Base-by-base conservation (phyloP, 2,329 filamentous ascomycete species). In the Scytalidium sp. region DNA sequence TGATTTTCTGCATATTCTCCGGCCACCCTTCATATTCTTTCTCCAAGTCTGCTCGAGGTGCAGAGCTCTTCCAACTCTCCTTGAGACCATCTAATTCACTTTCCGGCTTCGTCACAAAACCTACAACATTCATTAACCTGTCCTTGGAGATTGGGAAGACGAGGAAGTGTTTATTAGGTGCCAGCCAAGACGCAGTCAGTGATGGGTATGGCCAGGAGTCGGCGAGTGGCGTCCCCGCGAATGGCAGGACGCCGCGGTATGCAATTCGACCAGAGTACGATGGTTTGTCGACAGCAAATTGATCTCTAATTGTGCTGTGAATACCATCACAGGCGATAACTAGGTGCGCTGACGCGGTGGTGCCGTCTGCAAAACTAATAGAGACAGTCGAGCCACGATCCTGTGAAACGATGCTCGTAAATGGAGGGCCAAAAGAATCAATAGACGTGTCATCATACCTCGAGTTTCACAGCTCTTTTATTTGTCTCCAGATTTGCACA, bases 51-150 rank as follows among this genome's bases (percentile, higher is more conserved):
- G 56, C 49, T 40, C 49, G 52, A 20, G 63, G 53, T 25, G 62
- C 65, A 1, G 59, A 55, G 19, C 50, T 54, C 5, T 62, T 67
- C 68, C 67, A 70, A 50, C 64, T 67, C 53, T 71, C 68, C 43
- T 60, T 57, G 15, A 65, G 53, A 45, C 66, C 64, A 15, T 49
- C 57, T 6, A 67, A 48, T 17, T 64, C 58, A 15, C 63, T 60
- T 47, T 65, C 60, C 9, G 56, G 51, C 32, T 61, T 62, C 15
- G 62, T 62, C 3, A 66, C 60, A 45, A 68, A 70, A 1, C 60
- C 67, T 1, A 70, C 67, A 41, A 70, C 58, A 50, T 68, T 70
- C 19, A 70, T 54, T n/a, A 54, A 50, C 49, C 60, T 59, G 56
- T 68, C 66, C 7, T 54, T 46, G 15, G 54, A 54, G 47, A 72